Conservation (phyloP, 2,329 filamentous ascomycete genomes). For the Plectosphaerella plurivora region DNA sequence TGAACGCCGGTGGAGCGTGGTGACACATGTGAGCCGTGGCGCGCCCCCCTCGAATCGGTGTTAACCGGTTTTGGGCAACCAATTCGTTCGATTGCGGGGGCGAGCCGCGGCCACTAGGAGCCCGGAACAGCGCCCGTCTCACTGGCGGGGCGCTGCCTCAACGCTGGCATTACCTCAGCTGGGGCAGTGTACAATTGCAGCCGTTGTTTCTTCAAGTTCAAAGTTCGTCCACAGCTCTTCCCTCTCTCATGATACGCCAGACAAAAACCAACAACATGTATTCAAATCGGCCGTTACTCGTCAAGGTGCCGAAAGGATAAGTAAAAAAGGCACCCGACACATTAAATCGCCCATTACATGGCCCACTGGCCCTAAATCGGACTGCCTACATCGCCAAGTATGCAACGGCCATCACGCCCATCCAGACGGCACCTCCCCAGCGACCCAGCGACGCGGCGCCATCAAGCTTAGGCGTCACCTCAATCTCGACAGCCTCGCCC, state of each 20-base stretch:
- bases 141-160: too few species aligned
- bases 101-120: too few species aligned
- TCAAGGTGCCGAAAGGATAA: neutral
- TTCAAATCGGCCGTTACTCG: too few species aligned
- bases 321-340: neutral
- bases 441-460: conserved; percentile 23
- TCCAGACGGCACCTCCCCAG: conserved; percentile 24
- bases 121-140: too few species aligned
- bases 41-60: neutral
- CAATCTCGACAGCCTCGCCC: conserved; percentile 41
- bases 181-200: too few species aligned
- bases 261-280: too few species aligned
- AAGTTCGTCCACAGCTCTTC: too few species aligned
- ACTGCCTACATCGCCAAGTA: conserved; percentile 17
- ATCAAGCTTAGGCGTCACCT: conserved; percentile 20
- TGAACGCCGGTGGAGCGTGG: neutral
- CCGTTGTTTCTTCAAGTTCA: too few species aligned
- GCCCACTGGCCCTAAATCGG: neutral
- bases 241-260: too few species aligned
- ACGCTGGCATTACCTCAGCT: too few species aligned
- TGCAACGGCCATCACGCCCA: conserved; percentile 24
- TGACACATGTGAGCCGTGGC: neutral
- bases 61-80: conserved; percentile 4
- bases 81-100: neutral
- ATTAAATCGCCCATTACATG: neutral